A percentile compares a stretch with the other conserved stretches of the same genome.
Evolutionary conservation across 2,329 filamentous ascomycete species (phyloP).

Genomic region (Penicillium polonicum): DNA sequence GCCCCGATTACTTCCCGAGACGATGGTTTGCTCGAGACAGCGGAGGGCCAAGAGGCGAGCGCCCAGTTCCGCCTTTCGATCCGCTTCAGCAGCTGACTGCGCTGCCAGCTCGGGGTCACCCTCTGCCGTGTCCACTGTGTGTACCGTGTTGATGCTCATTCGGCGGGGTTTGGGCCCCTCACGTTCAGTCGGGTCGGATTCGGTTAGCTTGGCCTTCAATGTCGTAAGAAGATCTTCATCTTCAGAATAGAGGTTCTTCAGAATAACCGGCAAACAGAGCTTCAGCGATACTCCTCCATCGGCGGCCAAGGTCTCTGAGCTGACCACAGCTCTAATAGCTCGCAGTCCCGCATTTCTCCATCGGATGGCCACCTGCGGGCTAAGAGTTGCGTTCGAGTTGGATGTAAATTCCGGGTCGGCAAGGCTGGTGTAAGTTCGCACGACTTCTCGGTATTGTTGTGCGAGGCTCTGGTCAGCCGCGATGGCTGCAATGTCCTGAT

Average conservation of each 20-base stretch:
- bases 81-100: slow-evolving; percentile 80
- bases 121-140: slow-evolving; percentile 67
- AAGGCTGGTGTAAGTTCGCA: slow-evolving; percentile 75
- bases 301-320: slow-evolving; percentile 74
- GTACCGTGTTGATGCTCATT: slow-evolving; percentile 75
- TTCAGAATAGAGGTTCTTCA: slow-evolving; percentile 77
- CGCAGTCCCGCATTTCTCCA: slow-evolving; percentile 73
- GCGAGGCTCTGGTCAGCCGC: slow-evolving; percentile 83
- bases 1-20: slow-evolving; percentile 70
- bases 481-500: slow-evolving; percentile 82
- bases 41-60: slow-evolving; percentile 80
- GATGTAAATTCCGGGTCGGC: slow-evolving; percentile 61
- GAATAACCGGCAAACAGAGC: slow-evolving; percentile 76
- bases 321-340: slow-evolving; percentile 77
- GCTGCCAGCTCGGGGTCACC: slow-evolving; percentile 66
- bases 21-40: slow-evolving; percentile 82
- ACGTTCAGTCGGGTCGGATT: slow-evolving; percentile 66
- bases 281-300: slow-evolving; percentile 74
- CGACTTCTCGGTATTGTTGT: slow-evolving; percentile 76
- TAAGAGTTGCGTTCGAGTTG: slow-evolving; percentile 54
- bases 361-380: slow-evolving; percentile 72
- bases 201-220: slow-evolving; percentile 65
- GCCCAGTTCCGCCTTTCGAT: slow-evolving; percentile 85
- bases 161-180: slow-evolving; percentile 65
- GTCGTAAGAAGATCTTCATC: slow-evolving; percentile 63